phyloP scores from a whole-genome alignment of 768 basidiomycete species.

The Hericium coralloides region DNA sequence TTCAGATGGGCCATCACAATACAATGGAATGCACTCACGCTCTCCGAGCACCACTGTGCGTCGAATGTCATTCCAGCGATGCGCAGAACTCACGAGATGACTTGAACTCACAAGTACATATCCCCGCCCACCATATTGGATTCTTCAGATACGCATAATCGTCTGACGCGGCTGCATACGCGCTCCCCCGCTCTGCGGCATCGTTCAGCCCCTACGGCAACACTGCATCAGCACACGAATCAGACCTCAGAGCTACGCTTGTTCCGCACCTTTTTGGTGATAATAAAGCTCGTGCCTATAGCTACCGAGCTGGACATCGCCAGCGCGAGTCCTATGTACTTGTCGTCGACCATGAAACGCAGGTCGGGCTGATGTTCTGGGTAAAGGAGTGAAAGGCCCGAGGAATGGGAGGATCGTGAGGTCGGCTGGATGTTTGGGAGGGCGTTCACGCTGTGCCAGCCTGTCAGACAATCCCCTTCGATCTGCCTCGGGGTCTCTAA shows the following conservation, averaged over 20 bases:
- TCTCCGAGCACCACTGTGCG: constrained; percentile 83
- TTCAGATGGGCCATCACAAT: background rate
- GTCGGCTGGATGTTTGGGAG: no score
- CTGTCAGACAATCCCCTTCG: no score
- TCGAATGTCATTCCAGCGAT: background rate
- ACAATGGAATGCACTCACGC: constrained; percentile 39
- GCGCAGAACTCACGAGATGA: no score
- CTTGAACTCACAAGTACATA: constrained; percentile 68
- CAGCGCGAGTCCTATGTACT: constrained; percentile 88
- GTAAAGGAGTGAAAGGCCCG: background rate
- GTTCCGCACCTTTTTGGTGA: constrained; percentile 86
- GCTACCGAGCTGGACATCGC: constrained; percentile 78
- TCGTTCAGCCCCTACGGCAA: constrained; percentile 74
- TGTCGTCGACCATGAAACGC: constrained; percentile 71
- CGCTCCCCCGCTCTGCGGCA: constrained; percentile 49
- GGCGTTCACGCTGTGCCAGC: no score
- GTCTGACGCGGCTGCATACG: constrained; percentile 40
- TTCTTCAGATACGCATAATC: constrained; percentile 81
- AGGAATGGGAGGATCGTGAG: background rate
- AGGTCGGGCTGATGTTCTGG: background rate
- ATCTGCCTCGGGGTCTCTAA: no score
- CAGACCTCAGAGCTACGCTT: background rate
- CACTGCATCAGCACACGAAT: background rate
- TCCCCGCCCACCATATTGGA: constrained; percentile 97
- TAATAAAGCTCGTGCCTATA: constrained; percentile 95